phyloP scores from a whole-genome alignment of 768 basidiomycete species.

The Kwoniella europaea region DNA sequence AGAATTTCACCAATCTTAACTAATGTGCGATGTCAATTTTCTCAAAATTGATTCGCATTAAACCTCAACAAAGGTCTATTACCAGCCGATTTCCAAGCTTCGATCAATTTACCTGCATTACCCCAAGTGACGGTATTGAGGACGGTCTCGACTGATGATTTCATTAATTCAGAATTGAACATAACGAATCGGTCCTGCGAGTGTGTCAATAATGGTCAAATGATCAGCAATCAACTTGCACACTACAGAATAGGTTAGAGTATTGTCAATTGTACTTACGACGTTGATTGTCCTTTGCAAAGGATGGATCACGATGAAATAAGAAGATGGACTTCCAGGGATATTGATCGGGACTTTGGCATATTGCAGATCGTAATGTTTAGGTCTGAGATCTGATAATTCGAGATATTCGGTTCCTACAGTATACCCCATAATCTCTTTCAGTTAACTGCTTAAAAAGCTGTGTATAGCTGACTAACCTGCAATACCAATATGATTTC shows the following conservation, averaged over 20 bases:
- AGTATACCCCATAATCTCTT: not conserved
- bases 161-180: not conserved
- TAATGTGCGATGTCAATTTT: no score
- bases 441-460: no score
- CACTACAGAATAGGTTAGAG: no score
- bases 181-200: not conserved
- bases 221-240: no score
- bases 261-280: not conserved
- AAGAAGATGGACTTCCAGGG: not conserved
- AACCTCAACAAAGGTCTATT: not conserved
- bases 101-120: not conserved
- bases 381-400: not conserved
- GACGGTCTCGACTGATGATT: not conserved
- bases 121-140: not conserved
- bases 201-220: no score
- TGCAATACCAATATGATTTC: not conserved
- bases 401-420: not conserved
- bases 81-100: not conserved
- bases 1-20: no score
- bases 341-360: not conserved
- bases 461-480: not conserved
- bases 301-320: not conserved
- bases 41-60: not conserved
- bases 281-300: not conserved
- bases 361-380: not conserved